These are phyloP conservation scores for Aspergillus neoniger DNA, from an alignment of 2,329 filamentous ascomycete genomes.

Conservation along the genomic window DNA sequence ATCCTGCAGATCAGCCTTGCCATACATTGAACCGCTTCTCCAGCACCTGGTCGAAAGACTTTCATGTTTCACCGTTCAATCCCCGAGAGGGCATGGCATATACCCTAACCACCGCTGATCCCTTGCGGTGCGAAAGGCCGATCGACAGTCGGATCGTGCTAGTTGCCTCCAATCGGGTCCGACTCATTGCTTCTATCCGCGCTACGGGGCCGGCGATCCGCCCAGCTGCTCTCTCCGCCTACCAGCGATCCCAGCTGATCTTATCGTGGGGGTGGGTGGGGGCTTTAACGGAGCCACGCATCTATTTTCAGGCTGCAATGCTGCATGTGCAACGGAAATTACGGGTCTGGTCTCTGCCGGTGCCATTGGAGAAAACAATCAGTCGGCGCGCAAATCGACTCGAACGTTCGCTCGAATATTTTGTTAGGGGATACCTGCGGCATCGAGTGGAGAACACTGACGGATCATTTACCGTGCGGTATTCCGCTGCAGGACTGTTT, in stretches of 20 bases:
- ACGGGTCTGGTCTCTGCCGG: not conserved
- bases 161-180: not conserved
- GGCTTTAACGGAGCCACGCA: slow-evolving; percentile 1
- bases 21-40: not conserved
- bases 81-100: slow-evolving; percentile 4
- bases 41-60: slow-evolving; percentile 8
- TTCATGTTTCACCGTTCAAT: slow-evolving; percentile 11
- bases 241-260: not conserved
- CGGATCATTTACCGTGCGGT: not conserved
- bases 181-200: slow-evolving; percentile 1
- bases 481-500: not conserved
- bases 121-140: not conserved
- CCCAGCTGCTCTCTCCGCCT: not conserved
- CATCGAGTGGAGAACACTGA: not conserved
- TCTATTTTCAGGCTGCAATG: not conserved
- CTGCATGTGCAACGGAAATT: not conserved
- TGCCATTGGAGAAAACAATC: not conserved
- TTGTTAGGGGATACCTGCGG: slow-evolving; percentile 1
- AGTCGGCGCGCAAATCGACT: not conserved
- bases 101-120: slow-evolving; percentile 2
- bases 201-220: not conserved
- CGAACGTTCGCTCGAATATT: not conserved
- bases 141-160: slow-evolving; percentile 7
- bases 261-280: slow-evolving; percentile 4
- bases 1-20: not conserved